Evolutionary conservation across 441 rosid genomes (phyloP).

Genomic region (Gossypium davidsonii): DNA sequence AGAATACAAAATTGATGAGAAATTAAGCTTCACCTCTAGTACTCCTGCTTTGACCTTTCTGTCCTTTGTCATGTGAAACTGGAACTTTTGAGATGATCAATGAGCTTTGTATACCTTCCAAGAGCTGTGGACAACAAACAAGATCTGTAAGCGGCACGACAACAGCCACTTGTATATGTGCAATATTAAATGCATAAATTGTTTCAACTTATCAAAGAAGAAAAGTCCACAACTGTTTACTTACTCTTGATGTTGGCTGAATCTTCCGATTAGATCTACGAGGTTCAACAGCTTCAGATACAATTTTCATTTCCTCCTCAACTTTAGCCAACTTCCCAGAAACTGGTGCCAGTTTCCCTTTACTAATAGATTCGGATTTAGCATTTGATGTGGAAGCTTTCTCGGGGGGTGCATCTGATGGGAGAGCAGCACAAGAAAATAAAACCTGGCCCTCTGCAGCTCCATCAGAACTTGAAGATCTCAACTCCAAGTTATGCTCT

Average conservation of each 20-base stretch:
- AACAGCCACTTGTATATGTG: neutral
- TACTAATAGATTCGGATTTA: conserved; percentile 37
- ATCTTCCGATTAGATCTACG: conserved; percentile 90
- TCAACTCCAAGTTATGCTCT: conserved; percentile 36
- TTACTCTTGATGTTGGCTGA: conserved; percentile 97
- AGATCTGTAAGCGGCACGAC: neutral
- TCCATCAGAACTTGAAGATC: conserved; percentile 45
- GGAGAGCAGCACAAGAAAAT: conserved; percentile 42
- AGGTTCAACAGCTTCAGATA: conserved; percentile 54
- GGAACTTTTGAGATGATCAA: conserved; percentile 80
- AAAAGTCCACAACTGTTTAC: conserved; percentile 16
- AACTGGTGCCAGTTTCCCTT: conserved; percentile 56
- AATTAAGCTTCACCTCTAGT: conserved; percentile 47
- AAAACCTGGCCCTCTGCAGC: conserved; percentile 40
- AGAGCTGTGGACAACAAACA: conserved; percentile 44
- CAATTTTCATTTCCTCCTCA: conserved; percentile 50
- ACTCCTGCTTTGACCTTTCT: conserved; percentile 49
- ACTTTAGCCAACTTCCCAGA: conserved; percentile 51
- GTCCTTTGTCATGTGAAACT: conserved; percentile 57
- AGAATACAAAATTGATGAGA: neutral
- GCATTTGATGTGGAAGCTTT: conserved; percentile 33
- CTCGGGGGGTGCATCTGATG: conserved; percentile 38
- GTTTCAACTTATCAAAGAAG: neutral
- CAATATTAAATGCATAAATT: neutral
- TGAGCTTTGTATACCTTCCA: conserved; percentile 97